Conservation (phyloP, 1,284 basidiomycete species). For the Melampsora abietis-canadensis region DNA sequence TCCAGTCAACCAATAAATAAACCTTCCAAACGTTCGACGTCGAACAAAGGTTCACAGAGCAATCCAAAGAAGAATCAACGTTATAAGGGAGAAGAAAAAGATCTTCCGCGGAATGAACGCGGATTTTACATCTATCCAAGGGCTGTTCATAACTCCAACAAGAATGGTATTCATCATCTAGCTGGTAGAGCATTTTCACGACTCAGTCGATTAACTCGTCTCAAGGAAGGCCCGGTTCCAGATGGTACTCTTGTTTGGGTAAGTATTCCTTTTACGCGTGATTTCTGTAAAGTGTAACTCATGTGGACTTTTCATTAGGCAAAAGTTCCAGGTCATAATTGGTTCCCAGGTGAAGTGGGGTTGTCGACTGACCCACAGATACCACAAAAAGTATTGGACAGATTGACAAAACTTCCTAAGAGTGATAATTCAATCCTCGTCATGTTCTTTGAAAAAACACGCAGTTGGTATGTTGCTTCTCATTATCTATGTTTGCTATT, state of each 20-base stretch:
- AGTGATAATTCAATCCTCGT: conserved; percentile 23
- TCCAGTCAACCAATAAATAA: conserved; percentile 18
- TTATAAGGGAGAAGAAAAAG: conserved; percentile 15
- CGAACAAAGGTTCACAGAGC: conserved; percentile 13
- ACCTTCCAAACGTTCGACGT: conserved; percentile 1
- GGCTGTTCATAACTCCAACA: conserved; percentile 19
- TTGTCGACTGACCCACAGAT: conserved; percentile 24
- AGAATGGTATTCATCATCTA: conserved; percentile 27
- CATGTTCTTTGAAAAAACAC: conserved; percentile 42
- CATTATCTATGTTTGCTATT: neutral
- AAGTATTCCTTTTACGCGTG: neutral
- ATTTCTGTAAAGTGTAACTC: neutral
- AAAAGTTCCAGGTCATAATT: conserved; percentile 38
- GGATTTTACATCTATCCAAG: conserved; percentile 40
- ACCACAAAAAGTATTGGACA: conserved; percentile 28
- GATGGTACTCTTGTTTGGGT: conserved; percentile 44
- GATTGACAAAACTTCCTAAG: conserved; percentile 7
- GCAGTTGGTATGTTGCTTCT: conserved; percentile 35
- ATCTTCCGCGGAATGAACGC: conserved; percentile 22
- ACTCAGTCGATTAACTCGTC: conserved; percentile 35
- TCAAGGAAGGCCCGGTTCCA: conserved; percentile 31
- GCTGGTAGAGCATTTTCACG: conserved; percentile 30
- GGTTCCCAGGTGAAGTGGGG: conserved; percentile 44
- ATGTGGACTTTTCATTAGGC: conserved; percentile 10
- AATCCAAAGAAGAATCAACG: neutral